Evolutionary conservation across 2,329 filamentous ascomycete genomes (phyloP).

Genomic region (Dactylellina sp.): DNA sequence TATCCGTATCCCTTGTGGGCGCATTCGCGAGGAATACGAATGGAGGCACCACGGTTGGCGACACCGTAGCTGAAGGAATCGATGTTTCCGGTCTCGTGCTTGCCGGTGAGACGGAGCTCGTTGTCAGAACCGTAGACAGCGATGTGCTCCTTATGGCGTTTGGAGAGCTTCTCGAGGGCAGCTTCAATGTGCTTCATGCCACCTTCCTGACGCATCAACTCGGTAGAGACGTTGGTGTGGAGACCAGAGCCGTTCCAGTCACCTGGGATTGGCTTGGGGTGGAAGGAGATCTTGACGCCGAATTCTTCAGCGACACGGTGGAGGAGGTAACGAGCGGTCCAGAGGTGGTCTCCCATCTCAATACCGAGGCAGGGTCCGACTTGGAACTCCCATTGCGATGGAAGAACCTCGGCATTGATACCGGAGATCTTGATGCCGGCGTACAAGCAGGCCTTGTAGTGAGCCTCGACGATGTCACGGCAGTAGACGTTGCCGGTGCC

Average conservation of each 20-base stretch:
- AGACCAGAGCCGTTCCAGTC: constrained; percentile 98
- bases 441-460: constrained; percentile 91
- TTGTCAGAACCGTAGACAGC: constrained; percentile 96
- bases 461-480: constrained; percentile 95
- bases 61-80: constrained; percentile 94
- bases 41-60: constrained; percentile 93
- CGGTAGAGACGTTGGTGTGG: constrained; percentile 92
- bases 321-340: constrained; percentile 90
- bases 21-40: constrained; percentile 87
- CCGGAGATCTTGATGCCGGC: constrained; percentile 93
- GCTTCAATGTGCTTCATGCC: constrained; percentile 96
- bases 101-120: constrained; percentile 89
- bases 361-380: constrained; percentile 91
- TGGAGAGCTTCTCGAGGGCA: constrained; percentile 70
- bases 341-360: constrained; percentile 93
- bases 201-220: constrained; percentile 87
- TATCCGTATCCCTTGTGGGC: constrained; percentile 92
- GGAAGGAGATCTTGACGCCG: constrained; percentile 92
- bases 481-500: constrained; percentile 97
- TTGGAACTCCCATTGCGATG: constrained; percentile 98
- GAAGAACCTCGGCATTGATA: constrained; percentile 99
- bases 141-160: constrained; percentile 71
- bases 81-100: constrained; percentile 92
- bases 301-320: constrained; percentile 95
- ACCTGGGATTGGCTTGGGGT: constrained; percentile 94